Evolutionary conservation across 1,139 yeast genomes (phyloP).

Genomic region (Taphrina betulina): DNA sequence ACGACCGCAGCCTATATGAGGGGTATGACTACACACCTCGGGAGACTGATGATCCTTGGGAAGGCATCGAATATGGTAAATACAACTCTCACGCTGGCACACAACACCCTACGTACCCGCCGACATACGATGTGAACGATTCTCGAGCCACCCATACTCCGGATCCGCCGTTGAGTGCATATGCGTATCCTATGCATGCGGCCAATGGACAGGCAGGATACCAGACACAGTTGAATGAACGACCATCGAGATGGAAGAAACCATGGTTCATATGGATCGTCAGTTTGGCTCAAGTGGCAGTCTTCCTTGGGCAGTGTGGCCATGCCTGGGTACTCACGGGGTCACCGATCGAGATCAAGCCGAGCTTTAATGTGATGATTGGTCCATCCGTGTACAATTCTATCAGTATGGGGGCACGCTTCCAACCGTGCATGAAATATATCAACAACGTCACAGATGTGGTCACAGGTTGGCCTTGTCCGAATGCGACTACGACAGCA

Average conservation of each 20-base stretch:
- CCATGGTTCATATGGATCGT: conserved; percentile 37
- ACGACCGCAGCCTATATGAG: too few species aligned
- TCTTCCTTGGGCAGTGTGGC: conserved; percentile 67
- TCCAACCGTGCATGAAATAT: conserved; percentile 68
- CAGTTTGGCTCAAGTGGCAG: conserved; percentile 53
- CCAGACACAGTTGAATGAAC: too few species aligned
- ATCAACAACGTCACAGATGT: conserved; percentile 56
- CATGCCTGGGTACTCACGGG: conserved; percentile 64
- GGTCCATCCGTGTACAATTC: conserved; percentile 66
- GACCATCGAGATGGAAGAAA: too few species aligned
- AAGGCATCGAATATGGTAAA: too few species aligned
- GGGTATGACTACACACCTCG: too few species aligned
- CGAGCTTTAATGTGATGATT: conserved; percentile 74
- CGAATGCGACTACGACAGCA: conserved; percentile 59
- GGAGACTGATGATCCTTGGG: too few species aligned
- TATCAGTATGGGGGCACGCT: conserved; percentile 53
- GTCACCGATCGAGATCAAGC: conserved; percentile 65
- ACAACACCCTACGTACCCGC: background rate
- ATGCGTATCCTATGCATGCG: too few species aligned
- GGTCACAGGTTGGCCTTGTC: conserved; percentile 59
- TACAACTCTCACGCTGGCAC: too few species aligned
- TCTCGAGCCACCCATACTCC: too few species aligned
- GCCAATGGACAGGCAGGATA: too few species aligned
- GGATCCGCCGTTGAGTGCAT: too few species aligned
- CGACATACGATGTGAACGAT: background rate